Evolutionary conservation across 108 stramenopile species (phyloP).

Genomic region (Cyclotella kingstonii): DNA sequence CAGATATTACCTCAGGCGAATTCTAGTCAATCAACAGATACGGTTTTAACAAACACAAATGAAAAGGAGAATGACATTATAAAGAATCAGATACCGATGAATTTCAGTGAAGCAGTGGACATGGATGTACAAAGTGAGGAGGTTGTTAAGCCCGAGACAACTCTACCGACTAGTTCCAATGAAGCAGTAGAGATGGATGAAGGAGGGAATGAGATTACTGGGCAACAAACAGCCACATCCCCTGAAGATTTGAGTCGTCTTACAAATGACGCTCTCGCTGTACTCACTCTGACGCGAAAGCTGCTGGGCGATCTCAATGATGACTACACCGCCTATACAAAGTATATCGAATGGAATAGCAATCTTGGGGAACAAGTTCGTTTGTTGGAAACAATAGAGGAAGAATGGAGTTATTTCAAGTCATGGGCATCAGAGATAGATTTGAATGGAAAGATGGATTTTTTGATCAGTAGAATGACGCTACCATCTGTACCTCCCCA

Average conservation of each 20-base stretch:
- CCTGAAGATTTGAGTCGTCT: no score
- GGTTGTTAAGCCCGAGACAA: no score
- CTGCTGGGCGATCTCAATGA: slow-evolving; percentile 47
- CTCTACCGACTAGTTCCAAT: no score
- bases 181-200: no score
- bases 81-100: neutral
- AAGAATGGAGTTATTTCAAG: slow-evolving; percentile 31
- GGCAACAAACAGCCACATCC: no score
- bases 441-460: slow-evolving; percentile 24
- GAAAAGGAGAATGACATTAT: neutral
- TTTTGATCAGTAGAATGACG: slow-evolving; percentile 18
- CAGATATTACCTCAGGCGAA: slow-evolving; percentile 1
- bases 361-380: slow-evolving; percentile 26
- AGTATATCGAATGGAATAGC: slow-evolving; percentile 33
- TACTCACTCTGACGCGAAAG: slow-evolving; percentile 18
- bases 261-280: slow-evolving; percentile 12
- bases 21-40: neutral
- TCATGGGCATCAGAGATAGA: slow-evolving; percentile 39
- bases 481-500: neutral
- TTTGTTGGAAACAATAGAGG: slow-evolving; percentile 9
- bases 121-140: no score
- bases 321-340: slow-evolving; percentile 33
- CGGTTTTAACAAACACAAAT: neutral
- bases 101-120: no score
- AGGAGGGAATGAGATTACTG: neutral